phyloP scores from a whole-genome alignment of 371 early-diverging fungal genomes.

The Conidiobolus incongruus region DNA sequence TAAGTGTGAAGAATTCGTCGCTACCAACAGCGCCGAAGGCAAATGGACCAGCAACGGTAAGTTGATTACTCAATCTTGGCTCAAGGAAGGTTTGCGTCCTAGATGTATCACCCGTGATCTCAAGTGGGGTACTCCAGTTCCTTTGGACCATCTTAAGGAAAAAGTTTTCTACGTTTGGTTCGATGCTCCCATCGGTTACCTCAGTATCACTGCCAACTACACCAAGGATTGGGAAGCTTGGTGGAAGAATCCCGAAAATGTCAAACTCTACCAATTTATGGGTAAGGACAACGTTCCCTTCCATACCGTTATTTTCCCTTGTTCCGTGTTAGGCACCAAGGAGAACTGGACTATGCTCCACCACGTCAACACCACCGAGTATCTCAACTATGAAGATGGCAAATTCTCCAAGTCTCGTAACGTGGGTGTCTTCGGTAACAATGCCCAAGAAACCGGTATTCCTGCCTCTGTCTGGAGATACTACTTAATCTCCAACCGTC shows the following conservation, averaged over 20 bases:
- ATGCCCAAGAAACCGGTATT: conserved; percentile 81
- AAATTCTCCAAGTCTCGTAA: conserved; percentile 98
- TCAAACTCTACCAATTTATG: conserved; percentile 98
- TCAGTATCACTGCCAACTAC: conserved; percentile 90
- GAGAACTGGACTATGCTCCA: conserved; percentile 83
- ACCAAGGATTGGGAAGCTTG: conserved; percentile 86
- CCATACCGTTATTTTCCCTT: conserved; percentile 98
- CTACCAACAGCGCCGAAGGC: conserved; percentile 31
- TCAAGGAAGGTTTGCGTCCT: conserved; percentile 85
- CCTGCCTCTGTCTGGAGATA: conserved; percentile 96
- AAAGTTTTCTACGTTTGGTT: conserved; percentile 99
- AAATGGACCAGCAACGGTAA: conserved; percentile 87
- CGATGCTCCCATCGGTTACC: conserved; percentile 97
- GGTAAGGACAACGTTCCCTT: conserved; percentile 99
- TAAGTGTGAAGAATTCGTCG: conserved; percentile 46
- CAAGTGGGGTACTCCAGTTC: conserved; percentile 99
- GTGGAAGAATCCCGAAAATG: conserved; percentile 95
- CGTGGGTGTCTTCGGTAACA: conserved; percentile 98
- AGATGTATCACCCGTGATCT: conserved; percentile 99
- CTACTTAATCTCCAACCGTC: conserved; percentile 89
- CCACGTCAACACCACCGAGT: conserved; percentile 93
- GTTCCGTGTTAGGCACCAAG: conserved; percentile 65
- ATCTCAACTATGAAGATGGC: conserved; percentile 92
- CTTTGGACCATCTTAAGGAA: conserved; percentile 62
- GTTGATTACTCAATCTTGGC: conserved; percentile 88